Evolutionary conservation across 257 asterid species (phyloP), one percentile per base, ranked within the genome.

Genomic region (Ligustrum vulgare): DNA sequence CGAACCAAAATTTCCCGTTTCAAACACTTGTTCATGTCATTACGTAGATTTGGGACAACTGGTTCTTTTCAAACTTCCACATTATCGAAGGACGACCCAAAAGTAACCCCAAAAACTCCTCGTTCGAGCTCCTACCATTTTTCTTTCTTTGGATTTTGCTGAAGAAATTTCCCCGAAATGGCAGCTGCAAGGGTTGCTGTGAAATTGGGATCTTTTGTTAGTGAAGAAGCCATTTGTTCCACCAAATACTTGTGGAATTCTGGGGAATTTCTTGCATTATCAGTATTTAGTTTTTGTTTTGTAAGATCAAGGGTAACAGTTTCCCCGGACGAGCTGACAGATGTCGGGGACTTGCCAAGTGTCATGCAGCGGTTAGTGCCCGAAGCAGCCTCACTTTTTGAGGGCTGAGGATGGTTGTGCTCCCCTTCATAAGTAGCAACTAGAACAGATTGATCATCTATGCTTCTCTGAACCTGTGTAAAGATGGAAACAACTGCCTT

Each of bases 341-440:
- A 43, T 3, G 87, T 75, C 45, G 87, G 74, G 65, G 75, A 74
- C 70, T 81, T 84, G 76, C 87, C 86, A 11, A 75, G 75, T 22
- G 87, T 39, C 70, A 69, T 8, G 72, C 80, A n/a, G 73, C 76
- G 88, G 36, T 72, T 83, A 56, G 80, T 51, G 25, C 72, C 22
- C 2, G 89, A 32, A 31, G 69, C 62, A 31, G 73, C 66, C 76
- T 91, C 97, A 39, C 39, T 51, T 78, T 93, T 89, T 20, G 92
- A 74, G 16, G 93, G 90, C 58, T 84, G 87, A 15, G 88, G 83
- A 71, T 91, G 98, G 82, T 88, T 91, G 85, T 93, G 98, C 68
- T 93, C 97, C n/a, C 98, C 98, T 82, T 93, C 94, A 45, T 93
- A 91, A 3, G 95, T 91, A 72, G 97, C 95, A 0, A 93, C 97